These are phyloP conservation scores for Ormosia semicastrata DNA, from an alignment of 306 rosid species.

Conservation along the genomic window DNA sequence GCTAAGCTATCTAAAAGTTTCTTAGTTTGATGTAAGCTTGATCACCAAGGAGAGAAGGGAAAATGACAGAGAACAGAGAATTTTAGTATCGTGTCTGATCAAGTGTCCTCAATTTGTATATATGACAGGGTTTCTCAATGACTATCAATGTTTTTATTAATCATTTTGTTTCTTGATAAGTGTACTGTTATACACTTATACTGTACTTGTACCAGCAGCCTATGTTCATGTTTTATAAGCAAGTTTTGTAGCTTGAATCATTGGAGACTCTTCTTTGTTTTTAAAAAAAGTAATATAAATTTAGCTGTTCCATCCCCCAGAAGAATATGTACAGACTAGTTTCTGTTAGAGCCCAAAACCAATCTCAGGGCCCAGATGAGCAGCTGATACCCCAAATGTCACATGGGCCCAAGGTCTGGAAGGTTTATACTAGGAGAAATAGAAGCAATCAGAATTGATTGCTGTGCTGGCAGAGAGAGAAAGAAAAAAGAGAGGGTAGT, in stretches of 20 bases:
- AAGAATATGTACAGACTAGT: not conserved
- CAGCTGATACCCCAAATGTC: too few relatives aligned
- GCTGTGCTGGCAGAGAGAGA: too few relatives aligned
- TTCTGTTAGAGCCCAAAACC: too few relatives aligned
- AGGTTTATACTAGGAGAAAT: too few relatives aligned
- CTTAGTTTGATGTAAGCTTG: not conserved
- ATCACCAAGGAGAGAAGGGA: not conserved
- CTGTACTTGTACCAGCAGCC: not conserved
- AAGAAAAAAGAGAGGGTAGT: too few relatives aligned
- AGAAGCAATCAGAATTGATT: too few relatives aligned
- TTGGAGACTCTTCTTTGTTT: not conserved
- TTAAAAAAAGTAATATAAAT: not conserved
- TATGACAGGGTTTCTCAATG: not conserved
- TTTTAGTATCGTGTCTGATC: not conserved
- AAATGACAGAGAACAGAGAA: not conserved
- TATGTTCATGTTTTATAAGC: not conserved
- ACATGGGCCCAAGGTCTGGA: too few relatives aligned
- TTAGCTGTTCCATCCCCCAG: not conserved
- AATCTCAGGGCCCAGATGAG: too few relatives aligned
- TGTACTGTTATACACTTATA: not conserved
- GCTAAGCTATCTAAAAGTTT: not conserved
- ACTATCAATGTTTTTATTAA: not conserved
- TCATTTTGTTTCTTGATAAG: not conserved
- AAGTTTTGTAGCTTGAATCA: not conserved
- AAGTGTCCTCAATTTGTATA: not conserved